These are phyloP conservation scores for Saitoella complicata DNA, from an alignment of 805 yeast species.

Conservation along the genomic window DNA sequence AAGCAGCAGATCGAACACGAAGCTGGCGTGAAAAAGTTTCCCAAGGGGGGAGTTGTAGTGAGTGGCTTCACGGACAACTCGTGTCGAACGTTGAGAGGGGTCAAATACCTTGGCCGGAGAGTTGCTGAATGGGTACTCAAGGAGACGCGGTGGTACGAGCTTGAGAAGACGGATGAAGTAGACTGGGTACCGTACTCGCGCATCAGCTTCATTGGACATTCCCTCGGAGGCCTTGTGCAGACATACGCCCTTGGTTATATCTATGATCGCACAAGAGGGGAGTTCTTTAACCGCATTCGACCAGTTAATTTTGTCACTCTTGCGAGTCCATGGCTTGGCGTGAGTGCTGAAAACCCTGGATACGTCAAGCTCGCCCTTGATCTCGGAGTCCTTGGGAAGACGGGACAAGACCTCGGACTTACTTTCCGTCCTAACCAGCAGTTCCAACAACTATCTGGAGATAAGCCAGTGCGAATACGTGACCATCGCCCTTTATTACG, in stretches of 20 bases:
- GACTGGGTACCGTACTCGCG: constrained; percentile 26
- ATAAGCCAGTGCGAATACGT: constrained; percentile 4
- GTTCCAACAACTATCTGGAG: constrained; percentile 4
- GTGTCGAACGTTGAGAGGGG: constrained; percentile 79
- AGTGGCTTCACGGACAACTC: constrained; percentile 73
- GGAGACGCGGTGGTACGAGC: too few relatives aligned
- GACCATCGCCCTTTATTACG: constrained; percentile 48
- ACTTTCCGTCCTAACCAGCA: constrained; percentile 23
- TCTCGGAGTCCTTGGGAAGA: constrained; percentile 78
- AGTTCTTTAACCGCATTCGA: constrained; percentile 44
- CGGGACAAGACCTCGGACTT: constrained; percentile 82
- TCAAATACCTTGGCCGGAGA: constrained; percentile 66
- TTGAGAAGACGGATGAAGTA: too few relatives aligned
- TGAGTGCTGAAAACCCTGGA: constrained; percentile 72
- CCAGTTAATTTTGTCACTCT: constrained; percentile 70
- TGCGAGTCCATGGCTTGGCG: constrained; percentile 82
- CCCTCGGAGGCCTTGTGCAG: constrained; percentile 85
- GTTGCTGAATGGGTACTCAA: constrained; percentile 42
- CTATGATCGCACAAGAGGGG: constrained; percentile 37
- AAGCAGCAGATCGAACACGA: constrained; percentile 60
- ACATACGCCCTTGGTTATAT: constrained; percentile 80
- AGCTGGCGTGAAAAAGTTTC: constrained; percentile 15
- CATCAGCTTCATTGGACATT: constrained; percentile 82
- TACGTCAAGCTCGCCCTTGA: constrained; percentile 71
- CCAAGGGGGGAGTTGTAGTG: constrained; percentile 53